Conservation (phyloP, 208 protist genomes). For the Vickermania spadyakhi region DNA sequence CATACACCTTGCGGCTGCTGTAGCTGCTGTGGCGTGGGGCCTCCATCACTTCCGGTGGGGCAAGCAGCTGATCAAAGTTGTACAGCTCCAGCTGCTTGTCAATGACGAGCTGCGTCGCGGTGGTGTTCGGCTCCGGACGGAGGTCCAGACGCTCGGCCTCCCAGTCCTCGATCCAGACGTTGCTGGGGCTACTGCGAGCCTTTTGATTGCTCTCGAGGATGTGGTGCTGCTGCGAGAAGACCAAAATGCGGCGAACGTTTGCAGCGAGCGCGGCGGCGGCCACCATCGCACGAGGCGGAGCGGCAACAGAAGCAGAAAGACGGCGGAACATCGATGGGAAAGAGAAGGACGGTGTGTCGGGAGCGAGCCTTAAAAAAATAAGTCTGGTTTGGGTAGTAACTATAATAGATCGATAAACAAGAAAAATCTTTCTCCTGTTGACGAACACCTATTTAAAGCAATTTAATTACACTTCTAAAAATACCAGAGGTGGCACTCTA, state of each 20-base stretch:
- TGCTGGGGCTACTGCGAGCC: constrained; percentile 73
- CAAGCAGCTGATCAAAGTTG: constrained; percentile 83
- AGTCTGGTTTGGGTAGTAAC: no score
- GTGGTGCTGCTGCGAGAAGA: constrained; percentile 82
- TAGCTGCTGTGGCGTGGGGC: constrained; percentile 83
- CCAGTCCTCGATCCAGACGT: constrained; percentile 88
- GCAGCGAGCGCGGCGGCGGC: constrained; percentile 1
- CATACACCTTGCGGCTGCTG: constrained; percentile 72
- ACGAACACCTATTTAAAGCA: no score
- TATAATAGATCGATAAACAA: no score
- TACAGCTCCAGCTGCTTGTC: constrained; percentile 82
- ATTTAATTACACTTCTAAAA: no score
- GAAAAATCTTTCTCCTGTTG: no score
- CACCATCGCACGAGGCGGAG: neutral
- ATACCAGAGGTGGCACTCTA: no score
- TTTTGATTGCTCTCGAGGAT: constrained; percentile 84
- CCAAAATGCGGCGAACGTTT: constrained; percentile 46
- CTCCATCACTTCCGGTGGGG: constrained; percentile 78
- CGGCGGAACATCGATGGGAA: neutral
- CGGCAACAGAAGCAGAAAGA: neutral
- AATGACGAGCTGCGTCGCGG: constrained; percentile 61
- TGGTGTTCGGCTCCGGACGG: constrained; percentile 47
- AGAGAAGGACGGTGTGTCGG: no score
- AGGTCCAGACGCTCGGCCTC: constrained; percentile 58
- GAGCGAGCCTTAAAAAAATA: no score